Evolutionary conservation across 768 basidiomycete species (phyloP), one percentile per base, ranked within the genome.

Genomic region (Steccherinum ochraceum): DNA sequence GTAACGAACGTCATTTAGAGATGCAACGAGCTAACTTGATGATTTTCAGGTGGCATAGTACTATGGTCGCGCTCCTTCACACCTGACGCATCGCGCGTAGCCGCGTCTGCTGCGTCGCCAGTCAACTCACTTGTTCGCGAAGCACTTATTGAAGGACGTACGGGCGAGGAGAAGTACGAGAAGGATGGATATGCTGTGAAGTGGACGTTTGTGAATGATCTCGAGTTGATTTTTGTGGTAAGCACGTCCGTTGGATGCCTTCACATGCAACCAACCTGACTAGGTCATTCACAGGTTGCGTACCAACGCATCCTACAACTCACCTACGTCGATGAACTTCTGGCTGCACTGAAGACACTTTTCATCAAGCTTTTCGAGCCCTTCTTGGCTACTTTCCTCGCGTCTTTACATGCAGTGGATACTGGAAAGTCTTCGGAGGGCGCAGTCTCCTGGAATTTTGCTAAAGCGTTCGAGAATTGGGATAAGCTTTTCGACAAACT

Each of bases 141-240:
- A 56, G 90, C 90, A 3, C 77, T 98, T 50, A 95, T 97, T 60
- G 93, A 97, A 63, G 90, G 93, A 23, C 79, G 88, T 12, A 83
- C 83, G 5, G 66, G 87, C 0, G 89, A 90, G 52, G 81, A 89
- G 53, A 86, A 81, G 54, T 93, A 91, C 64, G 93, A 95, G 70
- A 93, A 84, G 65, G 94, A 95, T 59, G 94, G 94, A 1, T 95
- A 93, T 59, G 86, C 92, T 23, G 83, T 97, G 48, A 86, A 86
- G 66, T 97, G 95, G 93, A 84, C 91, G 0, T 90, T 93, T 61
- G 85, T 89, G 24, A 99, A 99, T 64, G 93, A 94, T 55, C 75
- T 98, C 42, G 95, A 95, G 55, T 78, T 99, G 59, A 94, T 98
- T 50, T 98, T 99, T 62, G 95, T 96, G 64, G 93, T 94, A 61